Evolutionary conservation across 148 eudicot species (phyloP).

Genomic region (Diospyros lotus): DNA sequence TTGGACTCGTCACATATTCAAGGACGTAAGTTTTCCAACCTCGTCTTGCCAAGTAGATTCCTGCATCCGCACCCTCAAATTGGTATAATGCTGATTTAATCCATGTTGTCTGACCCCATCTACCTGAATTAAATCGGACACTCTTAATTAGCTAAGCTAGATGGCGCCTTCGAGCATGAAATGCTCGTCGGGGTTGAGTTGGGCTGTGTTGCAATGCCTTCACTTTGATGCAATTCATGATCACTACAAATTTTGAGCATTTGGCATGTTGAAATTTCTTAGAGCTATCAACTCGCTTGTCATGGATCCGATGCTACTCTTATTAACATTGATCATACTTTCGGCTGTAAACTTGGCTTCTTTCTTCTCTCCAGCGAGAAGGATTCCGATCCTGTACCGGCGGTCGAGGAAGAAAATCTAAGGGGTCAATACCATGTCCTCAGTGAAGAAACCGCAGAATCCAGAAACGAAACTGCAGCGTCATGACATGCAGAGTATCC

Average conservation of each 20-base stretch:
- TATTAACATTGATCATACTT: too few species aligned
- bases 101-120: too few species aligned
- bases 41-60: not conserved
- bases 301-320: too few species aligned
- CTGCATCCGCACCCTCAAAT: not conserved
- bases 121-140: too few species aligned
- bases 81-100: too few species aligned
- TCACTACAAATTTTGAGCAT: not conserved
- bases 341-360: not conserved
- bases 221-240: too few species aligned
- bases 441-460: slow-evolving; percentile 26
- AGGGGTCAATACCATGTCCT: slow-evolving; percentile 26
- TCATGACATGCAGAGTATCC: not conserved
- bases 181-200: too few species aligned
- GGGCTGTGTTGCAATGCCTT: too few species aligned
- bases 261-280: not conserved
- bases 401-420: slow-evolving; percentile 17
- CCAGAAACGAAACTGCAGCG: slow-evolving; percentile 23
- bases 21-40: slow-evolving; percentile 35
- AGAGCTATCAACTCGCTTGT: too few species aligned
- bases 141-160: too few species aligned
- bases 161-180: too few species aligned
- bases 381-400: slow-evolving; percentile 10
- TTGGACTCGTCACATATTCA: slow-evolving; percentile 71
- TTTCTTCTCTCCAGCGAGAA: slow-evolving; percentile 31